phyloP scores from a whole-genome alignment of 1,284 basidiomycete genomes.

The Agaricales sp. region DNA sequence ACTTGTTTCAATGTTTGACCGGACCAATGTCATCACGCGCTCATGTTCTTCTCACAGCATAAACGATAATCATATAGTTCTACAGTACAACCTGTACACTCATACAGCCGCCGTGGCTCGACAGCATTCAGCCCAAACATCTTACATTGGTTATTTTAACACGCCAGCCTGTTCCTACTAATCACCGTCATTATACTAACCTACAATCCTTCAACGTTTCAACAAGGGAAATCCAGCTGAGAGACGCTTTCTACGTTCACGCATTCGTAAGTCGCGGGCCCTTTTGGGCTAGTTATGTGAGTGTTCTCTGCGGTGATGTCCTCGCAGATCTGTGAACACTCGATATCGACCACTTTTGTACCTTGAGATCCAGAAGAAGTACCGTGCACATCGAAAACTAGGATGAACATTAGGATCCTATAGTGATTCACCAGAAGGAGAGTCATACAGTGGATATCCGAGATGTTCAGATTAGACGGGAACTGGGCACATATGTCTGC shows the following conservation, averaged over 20 bases:
- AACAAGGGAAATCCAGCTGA: slow-evolving; percentile 13
- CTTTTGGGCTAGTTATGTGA: neutral
- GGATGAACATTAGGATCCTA: slow-evolving; percentile 4
- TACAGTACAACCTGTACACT: too few relatives aligned
- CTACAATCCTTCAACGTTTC: slow-evolving; percentile 1
- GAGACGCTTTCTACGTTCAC: slow-evolving; percentile 13
- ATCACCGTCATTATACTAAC: too few relatives aligned
- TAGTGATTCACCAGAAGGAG: too few relatives aligned
- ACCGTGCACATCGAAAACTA: slow-evolving; percentile 20
- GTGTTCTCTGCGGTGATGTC: slow-evolving; percentile 9
- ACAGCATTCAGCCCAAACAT: too few relatives aligned
- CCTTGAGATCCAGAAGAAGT: slow-evolving; percentile 21
- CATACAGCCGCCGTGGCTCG: too few relatives aligned
- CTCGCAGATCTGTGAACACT: slow-evolving; percentile 20
- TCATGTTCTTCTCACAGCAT: too few relatives aligned
- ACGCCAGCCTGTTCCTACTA: too few relatives aligned
- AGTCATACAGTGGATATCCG: slow-evolving; percentile 19
- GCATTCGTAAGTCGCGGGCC: slow-evolving; percentile 12
- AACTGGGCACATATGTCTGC: slow-evolving; percentile 15
- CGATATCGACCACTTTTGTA: slow-evolving; percentile 20
- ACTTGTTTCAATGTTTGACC: too few relatives aligned
- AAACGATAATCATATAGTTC: too few relatives aligned
- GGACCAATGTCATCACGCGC: too few relatives aligned
- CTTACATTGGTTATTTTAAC: too few relatives aligned
- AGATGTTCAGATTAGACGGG: slow-evolving; percentile 24